These are phyloP conservation scores for Globisporangium barbulae DNA, from an alignment of 352 stramenopile species.

Conservation along the genomic window DNA sequence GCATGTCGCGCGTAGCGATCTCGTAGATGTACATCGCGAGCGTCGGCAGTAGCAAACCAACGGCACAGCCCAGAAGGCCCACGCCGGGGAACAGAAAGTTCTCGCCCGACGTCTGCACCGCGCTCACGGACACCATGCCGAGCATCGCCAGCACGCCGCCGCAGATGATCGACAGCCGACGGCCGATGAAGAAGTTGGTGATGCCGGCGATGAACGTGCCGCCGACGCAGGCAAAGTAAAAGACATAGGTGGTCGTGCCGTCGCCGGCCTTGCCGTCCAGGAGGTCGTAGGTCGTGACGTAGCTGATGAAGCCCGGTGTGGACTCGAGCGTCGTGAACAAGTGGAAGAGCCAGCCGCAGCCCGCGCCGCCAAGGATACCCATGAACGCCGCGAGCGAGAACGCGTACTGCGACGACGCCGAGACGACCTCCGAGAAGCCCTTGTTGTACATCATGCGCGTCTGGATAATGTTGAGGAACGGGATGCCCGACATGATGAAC, in stretches of 20 bases:
- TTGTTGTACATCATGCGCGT: slow-evolving; percentile 92
- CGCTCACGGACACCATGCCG: slow-evolving; percentile 67
- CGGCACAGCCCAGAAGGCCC: slow-evolving; percentile 45
- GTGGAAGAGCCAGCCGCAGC: slow-evolving; percentile 79
- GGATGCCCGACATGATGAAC: slow-evolving; percentile 76
- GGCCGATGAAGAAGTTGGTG: slow-evolving; percentile 71
- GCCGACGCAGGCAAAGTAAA: slow-evolving; percentile 52
- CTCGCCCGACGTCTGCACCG: slow-evolving; percentile 47
- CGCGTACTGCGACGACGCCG: slow-evolving; percentile 82
- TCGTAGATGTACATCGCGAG: slow-evolving; percentile 86
- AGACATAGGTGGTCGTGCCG: slow-evolving; percentile 65
- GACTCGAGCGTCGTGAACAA: slow-evolving; percentile 73
- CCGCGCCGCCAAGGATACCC: slow-evolving; percentile 60
- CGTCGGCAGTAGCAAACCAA: slow-evolving; percentile 70
- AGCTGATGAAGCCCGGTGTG: slow-evolving; percentile 73
- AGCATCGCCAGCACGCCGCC: slow-evolving; percentile 64
- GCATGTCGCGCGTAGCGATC: slow-evolving; percentile 82
- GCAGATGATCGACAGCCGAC: slow-evolving; percentile 68
- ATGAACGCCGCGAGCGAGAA: slow-evolving; percentile 82
- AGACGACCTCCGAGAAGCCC: slow-evolving; percentile 83
- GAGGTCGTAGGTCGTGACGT: slow-evolving; percentile 74
- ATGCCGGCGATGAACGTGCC: slow-evolving; percentile 50
- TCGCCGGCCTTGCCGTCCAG: slow-evolving; percentile 55
- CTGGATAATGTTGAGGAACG: slow-evolving; percentile 86
- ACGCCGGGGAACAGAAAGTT: slow-evolving; percentile 65